A percentile compares a stretch with the other conserved stretches of the same genome.
phyloP scores from a whole-genome alignment of 1,284 basidiomycete species.

The Volvariella surrecta region DNA sequence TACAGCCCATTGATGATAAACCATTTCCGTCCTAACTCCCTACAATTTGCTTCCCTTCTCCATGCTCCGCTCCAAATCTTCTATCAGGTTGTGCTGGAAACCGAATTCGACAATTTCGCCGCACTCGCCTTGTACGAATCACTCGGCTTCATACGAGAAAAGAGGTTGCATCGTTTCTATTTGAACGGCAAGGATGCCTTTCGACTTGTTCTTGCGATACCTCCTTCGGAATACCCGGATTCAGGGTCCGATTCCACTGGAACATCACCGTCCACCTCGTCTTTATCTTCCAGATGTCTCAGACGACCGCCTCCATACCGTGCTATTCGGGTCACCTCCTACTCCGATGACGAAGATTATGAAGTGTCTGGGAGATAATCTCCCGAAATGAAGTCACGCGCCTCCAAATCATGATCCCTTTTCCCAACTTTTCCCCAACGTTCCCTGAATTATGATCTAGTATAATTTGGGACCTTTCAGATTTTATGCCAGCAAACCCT shows the following conservation, averaged over 20 bases:
- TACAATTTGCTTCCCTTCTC: not conserved
- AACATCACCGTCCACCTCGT: constrained; percentile 9
- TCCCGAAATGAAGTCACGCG: no score
- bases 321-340: constrained; percentile 31
- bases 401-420: no score
- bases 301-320: constrained; percentile 20
- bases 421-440: no score
- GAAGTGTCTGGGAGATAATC: no score
- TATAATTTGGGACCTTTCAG: no score
- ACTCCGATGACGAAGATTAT: constrained; percentile 38
- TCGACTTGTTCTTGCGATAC: constrained; percentile 59
- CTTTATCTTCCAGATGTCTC: constrained; percentile 10
- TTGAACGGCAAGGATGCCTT: constrained; percentile 89
- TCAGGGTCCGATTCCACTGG: constrained; percentile 17
- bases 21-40: constrained; percentile 2
- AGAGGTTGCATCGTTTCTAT: constrained; percentile 92
- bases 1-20: constrained; percentile 13
- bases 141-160: constrained; percentile 93
- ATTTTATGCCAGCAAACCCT: no score
- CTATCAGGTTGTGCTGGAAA: constrained; percentile 86
- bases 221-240: constrained; percentile 23
- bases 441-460: no score
- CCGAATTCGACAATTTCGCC: constrained; percentile 88
- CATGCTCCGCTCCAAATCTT: constrained; percentile 4
- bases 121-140: constrained; percentile 86